phyloP scores from a whole-genome alignment of 768 basidiomycete species.

The Russula brevipes region DNA sequence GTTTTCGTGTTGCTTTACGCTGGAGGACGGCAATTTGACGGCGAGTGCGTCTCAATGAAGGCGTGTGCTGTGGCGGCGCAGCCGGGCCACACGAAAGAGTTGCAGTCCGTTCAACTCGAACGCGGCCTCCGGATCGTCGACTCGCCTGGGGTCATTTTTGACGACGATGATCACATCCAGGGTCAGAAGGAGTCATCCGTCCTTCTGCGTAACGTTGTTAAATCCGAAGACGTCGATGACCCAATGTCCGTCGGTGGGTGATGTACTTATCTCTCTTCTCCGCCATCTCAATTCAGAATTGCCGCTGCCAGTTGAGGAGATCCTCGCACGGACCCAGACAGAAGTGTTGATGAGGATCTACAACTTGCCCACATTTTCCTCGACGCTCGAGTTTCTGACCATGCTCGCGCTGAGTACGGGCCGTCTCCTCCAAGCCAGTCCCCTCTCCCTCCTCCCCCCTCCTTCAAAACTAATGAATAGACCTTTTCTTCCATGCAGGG shows the following conservation, averaged over 20 bases:
- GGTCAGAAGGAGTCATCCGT: conserved; percentile 47
- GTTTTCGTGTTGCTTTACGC: conserved; percentile 1
- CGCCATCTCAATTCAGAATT: not conserved
- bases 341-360: conserved; percentile 81
- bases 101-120: conserved; percentile 89
- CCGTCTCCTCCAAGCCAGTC: conserved; percentile 68
- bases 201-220: conserved; percentile 82
- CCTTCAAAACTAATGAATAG: not conserved
- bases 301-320: conserved; percentile 70
- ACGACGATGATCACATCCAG: conserved; percentile 59
- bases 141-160: conserved; percentile 96
- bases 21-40: not conserved
- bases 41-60: conserved; percentile 32
- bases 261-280: too few relatives aligned
- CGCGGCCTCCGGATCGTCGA: conserved; percentile 90
- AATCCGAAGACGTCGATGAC: conserved; percentile 87
- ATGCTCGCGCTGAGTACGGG: conserved; percentile 84
- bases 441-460: not conserved
- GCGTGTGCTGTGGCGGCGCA: conserved; percentile 94
- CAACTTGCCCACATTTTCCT: conserved; percentile 67
- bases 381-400: conserved; percentile 79
- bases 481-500: not conserved
- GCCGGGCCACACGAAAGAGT: conserved; percentile 87
- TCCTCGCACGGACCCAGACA: conserved; percentile 63
- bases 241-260: conserved; percentile 79